These are phyloP conservation scores for Mortierella claussenii DNA, from an alignment of 192 early-diverging fungal species.

Conservation along the genomic window DNA sequence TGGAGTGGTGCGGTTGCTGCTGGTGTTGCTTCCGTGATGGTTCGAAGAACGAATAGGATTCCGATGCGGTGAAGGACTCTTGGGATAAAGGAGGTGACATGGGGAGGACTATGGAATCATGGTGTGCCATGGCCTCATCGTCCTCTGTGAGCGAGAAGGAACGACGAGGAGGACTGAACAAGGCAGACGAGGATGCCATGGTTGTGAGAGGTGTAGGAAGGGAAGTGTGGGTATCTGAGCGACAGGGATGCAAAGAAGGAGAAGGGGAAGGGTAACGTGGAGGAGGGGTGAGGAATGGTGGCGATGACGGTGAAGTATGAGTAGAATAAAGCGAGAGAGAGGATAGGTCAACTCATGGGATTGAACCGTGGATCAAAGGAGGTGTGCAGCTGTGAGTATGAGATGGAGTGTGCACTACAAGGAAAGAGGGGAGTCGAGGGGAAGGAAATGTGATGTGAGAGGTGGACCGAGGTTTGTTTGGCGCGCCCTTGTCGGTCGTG, in stretches of 20 bases:
- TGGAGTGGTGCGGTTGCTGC: slow-evolving; percentile 2
- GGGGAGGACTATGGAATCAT: slow-evolving; percentile 12
- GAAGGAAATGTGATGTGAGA: not conserved
- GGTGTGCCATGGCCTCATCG: slow-evolving; percentile 9
- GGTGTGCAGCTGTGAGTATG: not conserved
- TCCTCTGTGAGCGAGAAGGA: slow-evolving; percentile 23
- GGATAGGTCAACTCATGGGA: too few species aligned
- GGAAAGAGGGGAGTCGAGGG: not conserved
- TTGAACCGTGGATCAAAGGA: too few species aligned
- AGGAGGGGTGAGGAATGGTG: not conserved
- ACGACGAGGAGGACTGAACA: slow-evolving; percentile 8
- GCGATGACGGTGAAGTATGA: not conserved
- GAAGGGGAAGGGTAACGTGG: not conserved
- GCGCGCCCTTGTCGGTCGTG: too few species aligned
- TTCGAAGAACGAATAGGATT: not conserved
- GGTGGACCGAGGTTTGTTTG: too few species aligned
- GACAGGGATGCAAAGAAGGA: not conserved
- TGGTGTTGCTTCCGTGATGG: not conserved
- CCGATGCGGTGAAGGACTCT: slow-evolving; percentile 7
- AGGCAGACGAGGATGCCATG: not conserved
- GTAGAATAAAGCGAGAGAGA: not conserved
- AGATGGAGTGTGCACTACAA: not conserved
- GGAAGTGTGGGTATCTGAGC: not conserved
- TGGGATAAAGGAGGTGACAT: slow-evolving; percentile 36
- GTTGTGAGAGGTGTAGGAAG: not conserved